Base-by-base conservation (phyloP, 345 rosid species). In the Hibiscus tridactylites region DNA sequence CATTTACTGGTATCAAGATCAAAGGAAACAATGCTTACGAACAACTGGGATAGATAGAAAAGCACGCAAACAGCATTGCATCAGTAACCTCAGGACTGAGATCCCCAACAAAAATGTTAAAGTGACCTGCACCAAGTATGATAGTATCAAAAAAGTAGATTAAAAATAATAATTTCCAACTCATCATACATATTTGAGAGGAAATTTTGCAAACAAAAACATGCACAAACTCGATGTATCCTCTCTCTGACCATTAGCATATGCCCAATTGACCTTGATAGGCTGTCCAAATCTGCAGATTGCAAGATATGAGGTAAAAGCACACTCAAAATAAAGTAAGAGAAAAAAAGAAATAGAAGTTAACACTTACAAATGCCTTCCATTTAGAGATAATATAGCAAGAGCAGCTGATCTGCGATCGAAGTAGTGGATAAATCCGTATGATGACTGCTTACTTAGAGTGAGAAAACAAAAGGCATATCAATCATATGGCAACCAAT, bases 201-300 rank as follows among this genome's bases (percentile, higher is more conserved):
- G 12, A 49, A 24, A 54, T 61, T 61, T 65, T 12, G 57, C 19
- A 50, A 57, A 47, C 61, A 59, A 52, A 60, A 76, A 61, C 63
- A 49, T 17, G 60, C 79, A 62, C 86, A 62, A 79, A 92, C 99
- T 85, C 71, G 97, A 95, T 65, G 99, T 89, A 75, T 95, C 99
- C 83, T 95, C 99, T 74, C 97, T 88, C 84, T 95, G 97, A 75
- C 92, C 96, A 84, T 91, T 95, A 58, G 94, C 92, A 84, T 95
- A 95, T 54, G 99, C 99, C 97, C 99, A 95, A 73, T 92, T 92
- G 72, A 95, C 99, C 82, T 92, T 95, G 79, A 95, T 95, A 70
- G 99, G 99, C 84, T 90, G 99, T 70, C 98, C 98, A 80, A 95
- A 90, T 69, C 99, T 95, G 90, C 65, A 76, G 80, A 73, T 21